A percentile compares a stretch with the other conserved stretches of the same genome.
phyloP scores from a whole-genome alignment of 2,329 filamentous ascomycete genomes.

The Tolypocladium amazonense region DNA sequence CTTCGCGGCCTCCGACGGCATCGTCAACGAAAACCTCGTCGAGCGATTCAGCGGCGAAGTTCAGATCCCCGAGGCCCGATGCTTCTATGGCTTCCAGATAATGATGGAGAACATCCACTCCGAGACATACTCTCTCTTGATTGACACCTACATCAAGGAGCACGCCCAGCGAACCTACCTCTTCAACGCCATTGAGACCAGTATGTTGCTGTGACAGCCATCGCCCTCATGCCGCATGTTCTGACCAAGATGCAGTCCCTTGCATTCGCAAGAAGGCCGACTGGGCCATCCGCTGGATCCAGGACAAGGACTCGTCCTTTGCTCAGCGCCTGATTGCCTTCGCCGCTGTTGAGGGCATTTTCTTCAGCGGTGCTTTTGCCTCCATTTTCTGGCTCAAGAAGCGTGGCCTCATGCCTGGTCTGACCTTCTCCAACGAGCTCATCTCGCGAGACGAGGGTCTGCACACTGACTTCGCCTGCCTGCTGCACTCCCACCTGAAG shows the following conservation, averaged over 20 bases:
- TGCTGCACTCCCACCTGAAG: conserved; percentile 95
- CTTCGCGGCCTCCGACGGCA: conserved; percentile 97
- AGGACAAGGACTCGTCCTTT: conserved; percentile 87
- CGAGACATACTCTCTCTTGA: conserved; percentile 97
- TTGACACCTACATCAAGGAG: conserved; percentile 99
- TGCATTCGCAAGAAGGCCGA: conserved; percentile 98
- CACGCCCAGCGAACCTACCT: conserved; percentile 86
- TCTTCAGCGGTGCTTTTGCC: conserved; percentile 97
- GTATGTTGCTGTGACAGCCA: conserved; percentile 36
- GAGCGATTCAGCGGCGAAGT: conserved; percentile 97
- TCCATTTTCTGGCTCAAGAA: conserved; percentile 99
- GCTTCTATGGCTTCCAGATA: conserved; percentile 99
- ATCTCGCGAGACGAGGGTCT: conserved; percentile 99
- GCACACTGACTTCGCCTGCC: conserved; percentile 97
- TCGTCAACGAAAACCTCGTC: conserved; percentile 98
- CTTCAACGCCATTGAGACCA: conserved; percentile 98
- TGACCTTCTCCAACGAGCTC: conserved; percentile 99
- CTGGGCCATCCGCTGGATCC: conserved; percentile 93
- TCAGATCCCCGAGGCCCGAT: conserved; percentile 93
- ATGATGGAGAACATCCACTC: conserved; percentile 99
- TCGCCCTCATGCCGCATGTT: conserved; percentile 2
- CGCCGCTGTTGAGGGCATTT: conserved; percentile 96
- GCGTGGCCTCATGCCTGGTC: conserved; percentile 95
- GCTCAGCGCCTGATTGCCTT: conserved; percentile 94
- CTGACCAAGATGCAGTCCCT: conserved; percentile 49